Conservation (phyloP, 768 basidiomycete species). For the Serendipita vermifera region DNA sequence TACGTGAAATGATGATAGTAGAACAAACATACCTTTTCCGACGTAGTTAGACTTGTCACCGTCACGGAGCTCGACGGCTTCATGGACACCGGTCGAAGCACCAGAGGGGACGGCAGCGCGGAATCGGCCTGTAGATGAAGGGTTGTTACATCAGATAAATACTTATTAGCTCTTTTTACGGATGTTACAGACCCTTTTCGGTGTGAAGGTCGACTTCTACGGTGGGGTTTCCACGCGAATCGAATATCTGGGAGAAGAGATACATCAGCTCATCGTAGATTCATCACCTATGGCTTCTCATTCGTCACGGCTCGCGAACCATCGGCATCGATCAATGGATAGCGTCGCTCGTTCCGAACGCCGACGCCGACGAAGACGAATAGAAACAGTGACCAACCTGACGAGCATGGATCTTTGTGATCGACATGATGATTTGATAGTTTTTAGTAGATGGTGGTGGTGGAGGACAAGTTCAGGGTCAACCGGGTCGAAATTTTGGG, state of each 20-base stretch:
- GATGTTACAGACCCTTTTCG: constrained; percentile 46
- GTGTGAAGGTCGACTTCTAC: constrained; percentile 90
- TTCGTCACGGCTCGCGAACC: background rate
- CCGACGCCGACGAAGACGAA: background rate
- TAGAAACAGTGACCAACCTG: constrained; percentile 71
- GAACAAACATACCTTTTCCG: constrained; percentile 65
- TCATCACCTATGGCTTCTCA: background rate
- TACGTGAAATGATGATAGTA: background rate
- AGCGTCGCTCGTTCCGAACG: background rate
- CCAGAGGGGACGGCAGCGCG: constrained; percentile 94
- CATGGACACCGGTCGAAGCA: constrained; percentile 95
- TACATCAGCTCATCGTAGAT: constrained; percentile 15
- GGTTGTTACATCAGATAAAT: too few relatives aligned
- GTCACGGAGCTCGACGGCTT: constrained; percentile 98
- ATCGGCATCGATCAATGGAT: background rate
- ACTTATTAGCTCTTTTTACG: too few relatives aligned
- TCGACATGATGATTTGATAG: constrained; percentile 48
- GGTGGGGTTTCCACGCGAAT: constrained; percentile 96
- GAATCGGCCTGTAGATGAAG: constrained; percentile 54
- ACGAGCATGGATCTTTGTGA: constrained; percentile 83
- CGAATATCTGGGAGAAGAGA: constrained; percentile 66
- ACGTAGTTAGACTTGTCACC: constrained; percentile 85
- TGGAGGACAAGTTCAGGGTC: background rate
- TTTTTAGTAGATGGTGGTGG: background rate
- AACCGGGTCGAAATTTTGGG: too few relatives aligned